Percentiles rank a stretch among this genome's conserved stretches.
phyloP scores from a whole-genome alignment of 352 stramenopile genomes.

The Aphanomyces stellatus region DNA sequence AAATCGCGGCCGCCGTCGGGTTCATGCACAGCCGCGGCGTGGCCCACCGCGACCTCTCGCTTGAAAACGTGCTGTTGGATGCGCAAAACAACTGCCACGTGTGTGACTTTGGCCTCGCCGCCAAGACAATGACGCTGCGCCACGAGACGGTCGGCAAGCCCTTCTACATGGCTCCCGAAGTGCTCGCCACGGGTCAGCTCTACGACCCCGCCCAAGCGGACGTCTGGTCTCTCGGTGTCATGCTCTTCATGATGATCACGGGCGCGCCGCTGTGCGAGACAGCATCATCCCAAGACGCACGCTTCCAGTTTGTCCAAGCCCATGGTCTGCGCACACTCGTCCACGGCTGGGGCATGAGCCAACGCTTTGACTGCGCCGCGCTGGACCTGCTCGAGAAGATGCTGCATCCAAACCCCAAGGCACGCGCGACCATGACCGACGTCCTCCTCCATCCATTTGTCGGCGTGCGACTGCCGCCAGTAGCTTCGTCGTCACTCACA shows the following conservation, averaged over 20 bases:
- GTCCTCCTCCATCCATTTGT: conserved; percentile 5
- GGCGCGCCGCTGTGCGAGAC: conserved; percentile 34
- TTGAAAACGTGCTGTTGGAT: conserved; percentile 62
- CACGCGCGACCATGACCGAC: conserved; percentile 49
- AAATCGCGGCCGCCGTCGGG: conserved; percentile 29
- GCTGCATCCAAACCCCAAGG: conserved; percentile 44
- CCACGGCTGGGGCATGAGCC: conserved; percentile 41
- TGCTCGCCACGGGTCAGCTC: background rate
- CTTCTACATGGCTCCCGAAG: conserved; percentile 21
- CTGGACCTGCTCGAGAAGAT: conserved; percentile 71
- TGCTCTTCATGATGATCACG: conserved; percentile 57
- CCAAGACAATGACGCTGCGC: background rate
- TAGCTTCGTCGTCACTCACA: too few species aligned
- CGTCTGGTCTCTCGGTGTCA: conserved; percentile 57
- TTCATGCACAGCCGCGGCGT: conserved; percentile 42
- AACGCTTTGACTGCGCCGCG: conserved; percentile 35
- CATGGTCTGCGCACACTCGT: conserved; percentile 67
- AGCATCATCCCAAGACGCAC: conserved; percentile 32
- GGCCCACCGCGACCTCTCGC: conserved; percentile 63
- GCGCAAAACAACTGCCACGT: conserved; percentile 27
- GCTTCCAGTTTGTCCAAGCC: conserved; percentile 65
- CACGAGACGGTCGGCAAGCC: conserved; percentile 11
- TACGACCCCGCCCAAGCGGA: conserved; percentile 47
- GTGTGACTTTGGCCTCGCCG: conserved; percentile 53
- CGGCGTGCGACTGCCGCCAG: background rate